Conservation (phyloP, 2,329 filamentous ascomycete genomes). For the Fusarium chuoi region DNA sequence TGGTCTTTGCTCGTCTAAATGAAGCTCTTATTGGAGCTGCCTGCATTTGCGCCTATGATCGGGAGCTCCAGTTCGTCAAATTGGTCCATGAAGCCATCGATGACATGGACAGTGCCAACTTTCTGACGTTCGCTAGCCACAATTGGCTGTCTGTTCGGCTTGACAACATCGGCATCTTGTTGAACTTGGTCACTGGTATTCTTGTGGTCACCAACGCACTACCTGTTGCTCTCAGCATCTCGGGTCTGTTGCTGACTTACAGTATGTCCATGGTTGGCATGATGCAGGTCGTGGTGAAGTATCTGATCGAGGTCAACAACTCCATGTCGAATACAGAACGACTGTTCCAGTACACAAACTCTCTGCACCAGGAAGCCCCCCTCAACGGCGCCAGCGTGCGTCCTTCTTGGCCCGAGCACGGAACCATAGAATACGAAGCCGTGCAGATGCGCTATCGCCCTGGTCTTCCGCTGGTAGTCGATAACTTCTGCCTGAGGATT, state of each 20-base stretch:
- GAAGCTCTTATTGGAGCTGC: background rate
- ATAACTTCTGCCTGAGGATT: constrained; percentile 72
- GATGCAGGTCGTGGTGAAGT: background rate
- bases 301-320: constrained; percentile 1
- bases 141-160: background rate
- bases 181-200: background rate
- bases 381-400: background rate
- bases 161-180: background rate
- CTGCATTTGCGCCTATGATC: background rate
- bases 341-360: background rate
- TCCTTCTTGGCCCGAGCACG: background rate
- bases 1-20: background rate
- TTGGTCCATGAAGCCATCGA: background rate
- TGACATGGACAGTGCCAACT: background rate
- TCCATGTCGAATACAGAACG: background rate
- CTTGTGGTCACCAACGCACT: background rate
- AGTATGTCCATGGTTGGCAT: background rate
- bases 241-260: background rate
- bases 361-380: background rate
- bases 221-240: background rate
- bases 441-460: constrained; percentile 63
- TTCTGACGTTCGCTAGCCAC: background rate
- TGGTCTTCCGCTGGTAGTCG: constrained; percentile 75
- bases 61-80: background rate
- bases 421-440: background rate